Conservation (phyloP, 495 filamentous ascomycete species). For the Aspergillus indologenus region DNA sequence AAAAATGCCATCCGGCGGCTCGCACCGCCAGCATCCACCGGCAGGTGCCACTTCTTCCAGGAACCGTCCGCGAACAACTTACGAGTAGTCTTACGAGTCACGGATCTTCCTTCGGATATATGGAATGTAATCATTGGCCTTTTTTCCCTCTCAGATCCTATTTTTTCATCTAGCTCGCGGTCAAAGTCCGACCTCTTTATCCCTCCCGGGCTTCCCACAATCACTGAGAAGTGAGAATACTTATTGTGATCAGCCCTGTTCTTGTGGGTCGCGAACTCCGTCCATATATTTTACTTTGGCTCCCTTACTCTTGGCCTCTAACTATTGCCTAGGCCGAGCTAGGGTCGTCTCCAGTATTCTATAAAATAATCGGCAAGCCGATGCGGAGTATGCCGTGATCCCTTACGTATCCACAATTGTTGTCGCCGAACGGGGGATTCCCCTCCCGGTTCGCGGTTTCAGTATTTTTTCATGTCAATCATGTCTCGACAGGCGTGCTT, state of each 20-base stretch:
- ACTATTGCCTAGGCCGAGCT: background rate
- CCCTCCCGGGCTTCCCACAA: background rate
- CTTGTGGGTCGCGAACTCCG: background rate
- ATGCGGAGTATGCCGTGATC: background rate
- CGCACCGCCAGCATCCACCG: conserved; percentile 8
- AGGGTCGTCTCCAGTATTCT: conserved; percentile 8
- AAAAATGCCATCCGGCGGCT: conserved; percentile 7
- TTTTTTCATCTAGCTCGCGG: background rate
- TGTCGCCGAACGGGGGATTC: background rate
- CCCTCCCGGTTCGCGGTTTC: background rate
- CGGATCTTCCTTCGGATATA: background rate
- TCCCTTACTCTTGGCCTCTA: background rate
- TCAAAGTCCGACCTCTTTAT: conserved; percentile 5
- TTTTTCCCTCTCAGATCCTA: background rate
- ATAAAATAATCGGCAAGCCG: conserved; percentile 16
- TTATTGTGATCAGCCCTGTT: background rate
- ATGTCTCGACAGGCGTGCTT: conserved; percentile 10
- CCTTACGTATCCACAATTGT: conserved; percentile 1
- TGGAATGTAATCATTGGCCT: background rate
- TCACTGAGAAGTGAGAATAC: too few species aligned
- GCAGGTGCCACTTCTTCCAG: background rate
- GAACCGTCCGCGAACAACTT: background rate
- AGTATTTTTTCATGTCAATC: conserved; percentile 3
- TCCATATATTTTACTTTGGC: background rate
- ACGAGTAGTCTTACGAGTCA: background rate